Base-by-base conservation (phyloP, 495 filamentous ascomycete species). In the Penicillium silybi region DNA sequence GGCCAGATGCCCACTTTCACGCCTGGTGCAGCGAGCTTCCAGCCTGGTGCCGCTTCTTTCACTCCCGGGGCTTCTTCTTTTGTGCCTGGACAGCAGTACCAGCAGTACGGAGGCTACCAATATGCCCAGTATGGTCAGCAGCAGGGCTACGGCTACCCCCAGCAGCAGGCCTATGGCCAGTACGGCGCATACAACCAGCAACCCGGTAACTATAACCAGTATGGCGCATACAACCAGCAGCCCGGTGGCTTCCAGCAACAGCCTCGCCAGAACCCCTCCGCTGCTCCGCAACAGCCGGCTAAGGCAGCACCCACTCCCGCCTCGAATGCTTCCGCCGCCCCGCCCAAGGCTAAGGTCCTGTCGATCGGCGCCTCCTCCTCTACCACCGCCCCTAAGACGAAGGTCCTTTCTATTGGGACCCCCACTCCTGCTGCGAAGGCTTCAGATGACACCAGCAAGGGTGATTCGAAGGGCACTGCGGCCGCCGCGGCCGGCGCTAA, bases 31-130 rank as follows among this genome's bases (percentile, higher is more conserved):
- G 55, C 62, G 25, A 68, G 70, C 15, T 93, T 93, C 78, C 79
- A 79, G 25, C 87, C 90, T 3, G 89, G 87, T 34, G 90, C 87
- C 16, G 80, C 82, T 53, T 79, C 85, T 18, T 98, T 98, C 76
- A 82, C 84, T 38, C 92, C 92, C 18, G 83, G 81, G 15, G 90
- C 88, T 9, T 75, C 82, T 50, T 63, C 83, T 27, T 96, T 96
- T 65, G 81, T 87, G 44, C 92, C 92, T 6, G 87, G 86, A 45
- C 87, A 88, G 69, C 67, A 69, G 16, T 85, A 72, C 59, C 73
- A 75, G 53, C 72, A 76, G 45, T 77, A 80, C 42, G 69, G 71
- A 38, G 71, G 58, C 7, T 54, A 65, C 13, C 52, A 37, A 2
- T 81, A 77, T 62, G 67, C 44, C 37, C 65, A 71, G 52, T 69